Conservation (phyloP, 2,329 filamentous ascomycete genomes). For the Aspergillus sp. region DNA sequence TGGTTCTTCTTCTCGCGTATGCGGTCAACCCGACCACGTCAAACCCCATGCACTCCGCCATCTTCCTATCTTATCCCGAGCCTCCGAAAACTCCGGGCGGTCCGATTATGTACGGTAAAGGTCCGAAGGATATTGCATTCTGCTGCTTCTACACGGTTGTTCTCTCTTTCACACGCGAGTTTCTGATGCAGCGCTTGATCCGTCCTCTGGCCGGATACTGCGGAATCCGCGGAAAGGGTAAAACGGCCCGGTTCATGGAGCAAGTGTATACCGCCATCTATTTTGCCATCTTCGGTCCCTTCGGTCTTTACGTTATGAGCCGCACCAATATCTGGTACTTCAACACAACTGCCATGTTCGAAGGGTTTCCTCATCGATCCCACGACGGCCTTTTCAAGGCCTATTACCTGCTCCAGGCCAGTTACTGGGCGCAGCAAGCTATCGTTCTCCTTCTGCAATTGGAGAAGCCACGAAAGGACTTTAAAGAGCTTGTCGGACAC, state of each 20-base stretch:
- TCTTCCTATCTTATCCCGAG: conserved; percentile 87
- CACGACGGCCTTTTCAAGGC: conserved; percentile 85
- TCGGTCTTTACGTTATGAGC: conserved; percentile 87
- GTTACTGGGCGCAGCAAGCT: conserved; percentile 93
- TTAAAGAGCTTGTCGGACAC: conserved; percentile 87
- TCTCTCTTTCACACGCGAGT: conserved; percentile 90
- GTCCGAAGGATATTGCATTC: conserved; percentile 80
- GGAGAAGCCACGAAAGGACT: conserved; percentile 93
- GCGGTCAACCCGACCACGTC: conserved; percentile 71
- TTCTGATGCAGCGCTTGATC: conserved; percentile 89
- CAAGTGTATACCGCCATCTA: conserved; percentile 93
- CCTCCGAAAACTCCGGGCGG: conserved; percentile 52
- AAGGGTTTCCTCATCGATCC: conserved; percentile 77
- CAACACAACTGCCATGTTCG: conserved; percentile 88
- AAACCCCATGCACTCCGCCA: conserved; percentile 76
- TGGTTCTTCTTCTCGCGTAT: conserved; percentile 66
- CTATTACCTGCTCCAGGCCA: conserved; percentile 91
- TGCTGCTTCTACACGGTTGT: conserved; percentile 87
- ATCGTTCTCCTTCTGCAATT: conserved; percentile 83
- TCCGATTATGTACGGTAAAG: conserved; percentile 78
- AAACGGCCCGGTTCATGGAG: conserved; percentile 92
- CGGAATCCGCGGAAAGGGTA: conserved; percentile 70
- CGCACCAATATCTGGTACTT: conserved; percentile 94
- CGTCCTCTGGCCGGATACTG: conserved; percentile 70
- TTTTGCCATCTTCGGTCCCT: conserved; percentile 78